Base-by-base conservation (phyloP, 2,329 filamentous ascomycete genomes). In the Fusarium coffeatum region DNA sequence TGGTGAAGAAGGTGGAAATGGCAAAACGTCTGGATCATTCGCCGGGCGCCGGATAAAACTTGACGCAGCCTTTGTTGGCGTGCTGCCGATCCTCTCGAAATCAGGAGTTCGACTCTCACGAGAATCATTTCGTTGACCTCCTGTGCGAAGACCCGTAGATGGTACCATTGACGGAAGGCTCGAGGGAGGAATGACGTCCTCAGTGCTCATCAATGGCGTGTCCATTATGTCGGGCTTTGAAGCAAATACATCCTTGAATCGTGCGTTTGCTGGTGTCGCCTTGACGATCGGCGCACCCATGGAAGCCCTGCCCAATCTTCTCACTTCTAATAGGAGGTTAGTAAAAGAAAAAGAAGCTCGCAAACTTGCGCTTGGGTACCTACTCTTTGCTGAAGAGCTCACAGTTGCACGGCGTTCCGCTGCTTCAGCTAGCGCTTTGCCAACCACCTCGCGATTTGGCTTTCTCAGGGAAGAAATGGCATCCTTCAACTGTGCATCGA, bases 401-500 rank as follows among this genome's bases (percentile, higher is more conserved):
- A 82, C 82, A 18, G 82, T 82, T 8, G 83, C 81, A 56, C 89
- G 87, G 72, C 86, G 86, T 76, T 93, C 90, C 7, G 88, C 86
- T 27, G 88, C 90, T 69, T 93, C 91, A 6, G 87, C 88, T 59
- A 92, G 84, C 40, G 88, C 86, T 72, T 89, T 90, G 32, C 89
- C 89, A 15, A 90, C 91, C 42, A 92, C 83, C 23, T 88, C 86
- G 47, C 93, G 87, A 74, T 95, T 94, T 2, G 93, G 93, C 78
- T 90, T 93, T 77, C 92, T 90, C 43, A 95, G 78, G 12, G 89
- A 87, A 8, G 87, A 87, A 51, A 96, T 94, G 11, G 93, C 93
- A 62, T 93, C 88, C 70, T 89, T 88, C 34, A 95, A 80, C 74
- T 94, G 90, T 28, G 89, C 88, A 49, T 93, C 89, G 3, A 93